Evolutionary conservation across 306 rosid species (phyloP).

Genomic region (Cicer bijugum): DNA sequence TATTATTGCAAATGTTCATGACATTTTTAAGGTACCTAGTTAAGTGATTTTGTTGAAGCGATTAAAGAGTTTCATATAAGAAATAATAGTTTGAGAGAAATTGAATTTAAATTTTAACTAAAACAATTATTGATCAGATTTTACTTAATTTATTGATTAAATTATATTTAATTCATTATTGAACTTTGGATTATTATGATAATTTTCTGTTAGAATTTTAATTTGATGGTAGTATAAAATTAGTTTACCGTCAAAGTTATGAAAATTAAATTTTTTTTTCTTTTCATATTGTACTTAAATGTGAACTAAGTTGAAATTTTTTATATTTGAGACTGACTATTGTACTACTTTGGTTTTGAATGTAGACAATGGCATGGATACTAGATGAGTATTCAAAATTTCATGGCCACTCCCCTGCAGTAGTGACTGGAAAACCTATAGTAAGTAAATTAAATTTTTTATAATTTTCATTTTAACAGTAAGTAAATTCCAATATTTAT

Average conservation of each 20-base stretch:
- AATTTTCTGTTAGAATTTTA: not conserved
- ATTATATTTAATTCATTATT: no score
- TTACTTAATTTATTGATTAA: no score
- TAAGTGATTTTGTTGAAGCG: no score
- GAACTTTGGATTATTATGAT: no score
- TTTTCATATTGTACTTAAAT: not conserved
- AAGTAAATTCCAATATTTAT: not conserved
- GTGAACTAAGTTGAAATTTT: not conserved
- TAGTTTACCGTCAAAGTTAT: no score
- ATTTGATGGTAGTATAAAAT: no score
- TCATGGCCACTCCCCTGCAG: constrained; percentile 92
- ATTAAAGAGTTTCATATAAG: no score
- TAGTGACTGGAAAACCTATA: constrained; percentile 90
- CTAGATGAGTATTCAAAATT: constrained; percentile 94
- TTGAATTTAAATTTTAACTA: no score
- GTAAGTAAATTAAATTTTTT: constrained; percentile 52
- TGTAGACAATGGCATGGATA: constrained; percentile 99
- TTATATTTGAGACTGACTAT: not conserved
- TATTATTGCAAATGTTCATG: no score
- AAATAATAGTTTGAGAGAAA: no score
- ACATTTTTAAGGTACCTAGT: no score
- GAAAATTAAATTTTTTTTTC: not conserved
- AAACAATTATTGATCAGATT: no score
- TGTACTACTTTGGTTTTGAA: not conserved
- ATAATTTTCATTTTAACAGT: constrained; percentile 19